Base-by-base conservation (phyloP, 1,139 yeast species). In the Pichia norvegensis region DNA sequence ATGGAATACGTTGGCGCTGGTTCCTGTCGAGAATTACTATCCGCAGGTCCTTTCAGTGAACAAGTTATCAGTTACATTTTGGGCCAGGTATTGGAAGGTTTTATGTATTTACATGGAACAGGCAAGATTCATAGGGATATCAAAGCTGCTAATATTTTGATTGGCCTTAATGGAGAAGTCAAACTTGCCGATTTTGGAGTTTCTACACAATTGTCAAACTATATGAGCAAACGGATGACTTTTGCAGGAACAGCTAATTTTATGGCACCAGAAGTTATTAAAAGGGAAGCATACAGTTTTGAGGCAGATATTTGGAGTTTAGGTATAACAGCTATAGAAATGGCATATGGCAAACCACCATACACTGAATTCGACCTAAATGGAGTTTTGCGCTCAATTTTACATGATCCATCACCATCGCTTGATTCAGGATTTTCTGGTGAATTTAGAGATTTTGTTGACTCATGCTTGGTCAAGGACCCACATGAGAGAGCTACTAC, bases 211-310 rank as follows among this genome's bases (percentile, higher is more conserved):
- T 74, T 81, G 45, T 84, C 88, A 29, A 85, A 79, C 57, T 86
- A 80, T 64, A 73, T 85, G 63, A 85, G 83, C 43, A 76, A 80
- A 47, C 62, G 95, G 53, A 82, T 85, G 56, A 92, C 98, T 0
- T 92, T 95, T 58, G 98, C 92, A 9, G 98, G 99, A 0, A 92
- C 98, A 0, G 98, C 99, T 1, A 92, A 90, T 62, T 92, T 97
- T 94, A 94, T 94, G 98, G 95, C 97, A 0, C 98, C 98, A 0
- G 99, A 94, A 59, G 95, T 92, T 2, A 84, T 92, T 39, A 68
- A 80, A 57, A 95, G 87, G 61, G 83, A 84, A 41, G 95, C 92
- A 11, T 95, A 94, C 62, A 80, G 86, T 52, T 85, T 75, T 60
- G 77, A 85, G 54, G 96, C 98, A 1, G 98, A 94, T 63, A 79